Conservation (phyloP, 768 basidiomycete genomes). For the Lactifluus hygrophoroides region DNA sequence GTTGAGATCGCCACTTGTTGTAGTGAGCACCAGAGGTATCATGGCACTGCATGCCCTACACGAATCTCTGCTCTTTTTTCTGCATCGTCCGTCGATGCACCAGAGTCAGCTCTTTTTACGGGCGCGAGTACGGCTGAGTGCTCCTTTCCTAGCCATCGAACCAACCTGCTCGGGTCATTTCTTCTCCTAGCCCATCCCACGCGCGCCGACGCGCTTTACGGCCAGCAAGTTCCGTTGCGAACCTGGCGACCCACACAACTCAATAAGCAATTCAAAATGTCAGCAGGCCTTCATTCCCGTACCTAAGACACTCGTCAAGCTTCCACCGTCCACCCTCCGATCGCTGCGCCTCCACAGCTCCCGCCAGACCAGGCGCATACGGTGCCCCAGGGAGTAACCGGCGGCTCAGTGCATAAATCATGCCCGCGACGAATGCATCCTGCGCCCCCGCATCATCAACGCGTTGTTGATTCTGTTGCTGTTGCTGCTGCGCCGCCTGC, state of each 20-base stretch:
- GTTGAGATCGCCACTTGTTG: no score
- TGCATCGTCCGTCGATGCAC: no score
- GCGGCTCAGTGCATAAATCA: slow-evolving; percentile 75
- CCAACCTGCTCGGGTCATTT: slow-evolving; percentile 73
- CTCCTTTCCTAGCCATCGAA: slow-evolving; percentile 38
- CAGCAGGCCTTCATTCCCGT: slow-evolving; percentile 11
- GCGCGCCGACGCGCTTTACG: slow-evolving; percentile 54
- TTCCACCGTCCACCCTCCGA: slow-evolving; percentile 50
- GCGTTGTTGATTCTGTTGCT: slow-evolving; percentile 23
- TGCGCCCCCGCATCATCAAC: slow-evolving; percentile 73
- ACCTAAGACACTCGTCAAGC: slow-evolving; percentile 78
- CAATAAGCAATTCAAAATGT: background rate
- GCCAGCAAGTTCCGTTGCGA: slow-evolving; percentile 77
- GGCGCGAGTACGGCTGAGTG: background rate
- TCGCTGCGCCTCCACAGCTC: slow-evolving; percentile 16
- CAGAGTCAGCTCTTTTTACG: no score
- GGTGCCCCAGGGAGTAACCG: slow-evolving; percentile 65
- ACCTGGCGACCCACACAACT: slow-evolving; percentile 34
- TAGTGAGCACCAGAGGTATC: no score
- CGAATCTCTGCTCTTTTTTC: no score
- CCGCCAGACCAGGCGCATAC: slow-evolving; percentile 52
- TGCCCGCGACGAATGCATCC: slow-evolving; percentile 78
- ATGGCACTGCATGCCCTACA: no score
- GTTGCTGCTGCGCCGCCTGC: background rate
- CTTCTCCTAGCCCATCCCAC: slow-evolving; percentile 64